Evolutionary conservation across 495 filamentous ascomycete species (phyloP).

Genomic region (Neurospora sp.): DNA sequence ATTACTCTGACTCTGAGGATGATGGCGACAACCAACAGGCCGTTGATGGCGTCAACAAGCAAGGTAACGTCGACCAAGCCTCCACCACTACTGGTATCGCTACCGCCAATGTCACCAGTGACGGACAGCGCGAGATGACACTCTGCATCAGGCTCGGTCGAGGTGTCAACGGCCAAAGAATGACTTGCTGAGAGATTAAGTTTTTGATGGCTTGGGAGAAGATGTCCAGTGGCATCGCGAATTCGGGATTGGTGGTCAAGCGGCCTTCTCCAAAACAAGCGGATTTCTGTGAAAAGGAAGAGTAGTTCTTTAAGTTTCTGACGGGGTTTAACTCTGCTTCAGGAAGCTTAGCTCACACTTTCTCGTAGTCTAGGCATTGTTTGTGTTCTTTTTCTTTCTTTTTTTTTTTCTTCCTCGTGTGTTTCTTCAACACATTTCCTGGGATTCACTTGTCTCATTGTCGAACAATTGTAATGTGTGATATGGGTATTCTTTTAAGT

Average conservation of each 20-base stretch:
- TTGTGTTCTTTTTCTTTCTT: not conserved
- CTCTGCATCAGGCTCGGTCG: not conserved
- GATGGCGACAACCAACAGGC: not conserved
- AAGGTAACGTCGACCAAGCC: not conserved
- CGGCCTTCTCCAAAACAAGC: not conserved
- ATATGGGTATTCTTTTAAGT: too few relatives aligned
- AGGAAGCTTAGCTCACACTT: not conserved
- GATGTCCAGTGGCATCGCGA: not conserved
- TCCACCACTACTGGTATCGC: not conserved
- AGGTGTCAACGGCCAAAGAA: too few relatives aligned
- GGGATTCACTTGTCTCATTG: not conserved
- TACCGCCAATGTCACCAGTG: not conserved
- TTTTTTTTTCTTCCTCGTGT: not conserved
- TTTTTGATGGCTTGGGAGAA: not conserved
- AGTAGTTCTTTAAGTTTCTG: not conserved
- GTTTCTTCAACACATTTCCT: not conserved
- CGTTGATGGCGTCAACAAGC: not conserved
- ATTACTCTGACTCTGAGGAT: not conserved
- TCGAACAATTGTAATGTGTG: not conserved
- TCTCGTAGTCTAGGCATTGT: not conserved
- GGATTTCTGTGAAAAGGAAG: not conserved
- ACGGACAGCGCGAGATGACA: not conserved
- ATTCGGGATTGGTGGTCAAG: not conserved
- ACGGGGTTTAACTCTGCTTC: not conserved
- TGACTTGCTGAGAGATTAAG: not conserved